These are phyloP conservation scores for Colletotrichum nymphaeae DNA, from an alignment of 2,329 filamentous ascomycete species.

Conservation along the genomic window DNA sequence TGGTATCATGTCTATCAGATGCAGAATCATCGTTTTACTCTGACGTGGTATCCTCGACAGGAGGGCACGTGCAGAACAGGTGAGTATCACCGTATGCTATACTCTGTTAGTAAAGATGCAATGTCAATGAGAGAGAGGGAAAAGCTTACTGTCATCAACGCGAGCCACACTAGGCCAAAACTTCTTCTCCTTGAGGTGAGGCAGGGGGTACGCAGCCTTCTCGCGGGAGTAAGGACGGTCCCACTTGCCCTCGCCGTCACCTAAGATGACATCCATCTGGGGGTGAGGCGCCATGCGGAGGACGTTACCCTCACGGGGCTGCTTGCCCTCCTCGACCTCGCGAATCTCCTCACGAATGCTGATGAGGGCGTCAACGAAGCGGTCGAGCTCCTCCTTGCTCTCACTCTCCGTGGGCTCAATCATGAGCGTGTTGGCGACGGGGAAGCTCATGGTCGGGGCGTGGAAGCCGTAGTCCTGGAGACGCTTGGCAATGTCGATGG, in stretches of 20 bases:
- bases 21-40: slow-evolving; percentile 33
- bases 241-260: slow-evolving; percentile 73
- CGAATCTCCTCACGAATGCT: slow-evolving; percentile 87
- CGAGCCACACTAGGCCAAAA: slow-evolving; percentile 93
- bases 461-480: slow-evolving; percentile 98
- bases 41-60: slow-evolving; percentile 74
- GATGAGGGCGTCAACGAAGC: slow-evolving; percentile 91
- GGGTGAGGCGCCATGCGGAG: slow-evolving; percentile 92
- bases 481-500: slow-evolving; percentile 95
- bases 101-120: slow-evolving; percentile 29
- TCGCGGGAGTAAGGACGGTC: slow-evolving; percentile 83
- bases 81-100: slow-evolving; percentile 90
- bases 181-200: slow-evolving; percentile 92
- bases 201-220: slow-evolving; percentile 86
- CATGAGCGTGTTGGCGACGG: slow-evolving; percentile 95
- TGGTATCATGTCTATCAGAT: slow-evolving; percentile 25
- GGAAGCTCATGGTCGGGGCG: slow-evolving; percentile 97
- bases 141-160: slow-evolving; percentile 83
- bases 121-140: neutral
- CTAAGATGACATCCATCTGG: slow-evolving; percentile 79
- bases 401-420: slow-evolving; percentile 97
- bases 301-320: slow-evolving; percentile 82
- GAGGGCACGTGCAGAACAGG: slow-evolving; percentile 93
- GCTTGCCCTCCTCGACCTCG: slow-evolving; percentile 82
- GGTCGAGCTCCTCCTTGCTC: slow-evolving; percentile 90